Evolutionary conservation across 1,284 basidiomycete species (phyloP).

Genomic region (Melampsora larici-populina): DNA sequence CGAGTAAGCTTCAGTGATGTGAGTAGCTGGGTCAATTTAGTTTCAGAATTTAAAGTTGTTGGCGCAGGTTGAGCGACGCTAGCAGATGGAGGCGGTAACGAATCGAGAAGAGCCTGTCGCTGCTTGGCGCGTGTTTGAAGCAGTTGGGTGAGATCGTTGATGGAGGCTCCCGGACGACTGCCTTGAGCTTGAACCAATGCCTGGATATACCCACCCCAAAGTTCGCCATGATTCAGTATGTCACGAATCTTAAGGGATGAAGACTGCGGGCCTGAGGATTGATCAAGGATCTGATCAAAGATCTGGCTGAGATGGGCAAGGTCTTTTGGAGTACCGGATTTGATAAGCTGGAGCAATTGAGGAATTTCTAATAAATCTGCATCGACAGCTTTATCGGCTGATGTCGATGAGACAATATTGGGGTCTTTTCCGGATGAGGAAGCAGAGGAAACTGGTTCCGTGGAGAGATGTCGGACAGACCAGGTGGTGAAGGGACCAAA

Average conservation of each 20-base stretch:
- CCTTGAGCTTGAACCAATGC: conserved; percentile 10
- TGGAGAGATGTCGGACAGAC: too few relatives aligned
- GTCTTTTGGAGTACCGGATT: neutral
- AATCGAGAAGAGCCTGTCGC: conserved; percentile 19
- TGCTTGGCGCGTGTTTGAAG: conserved; percentile 1
- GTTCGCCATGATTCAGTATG: neutral
- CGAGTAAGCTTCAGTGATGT: conserved; percentile 14
- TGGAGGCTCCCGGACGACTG: neutral
- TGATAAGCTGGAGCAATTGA: neutral
- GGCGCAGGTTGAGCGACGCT: neutral
- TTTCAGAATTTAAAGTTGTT: neutral
- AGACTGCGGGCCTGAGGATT: neutral
- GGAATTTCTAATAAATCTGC: too few relatives aligned
- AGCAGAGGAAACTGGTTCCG: too few relatives aligned
- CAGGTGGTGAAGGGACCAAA: too few relatives aligned
- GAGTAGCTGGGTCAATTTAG: neutral
- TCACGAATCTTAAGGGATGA: neutral
- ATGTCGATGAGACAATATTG: too few relatives aligned
- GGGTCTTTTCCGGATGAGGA: too few relatives aligned
- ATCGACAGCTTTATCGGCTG: too few relatives aligned
- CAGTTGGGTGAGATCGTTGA: conserved; percentile 13
- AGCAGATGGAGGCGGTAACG: neutral
- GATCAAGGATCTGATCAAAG: neutral
- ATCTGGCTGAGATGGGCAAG: neutral
- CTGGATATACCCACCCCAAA: conserved; percentile 24